Conservation (phyloP, 176 grass and related monocot genomes). For the Aegilops tauschii region DNA sequence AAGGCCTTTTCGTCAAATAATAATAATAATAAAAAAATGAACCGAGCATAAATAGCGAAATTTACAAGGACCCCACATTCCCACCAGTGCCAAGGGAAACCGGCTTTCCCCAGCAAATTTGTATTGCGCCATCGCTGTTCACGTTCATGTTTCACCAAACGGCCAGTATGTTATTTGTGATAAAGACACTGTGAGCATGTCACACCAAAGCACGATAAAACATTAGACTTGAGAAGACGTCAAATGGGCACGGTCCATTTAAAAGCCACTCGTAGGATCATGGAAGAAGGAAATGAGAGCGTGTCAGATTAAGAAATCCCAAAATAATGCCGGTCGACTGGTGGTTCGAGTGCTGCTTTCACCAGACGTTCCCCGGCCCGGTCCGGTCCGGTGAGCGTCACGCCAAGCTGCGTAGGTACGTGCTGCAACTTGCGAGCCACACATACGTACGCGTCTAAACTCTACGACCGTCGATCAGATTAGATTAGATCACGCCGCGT, state of each 20-base stretch:
- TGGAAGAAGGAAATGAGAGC: neutral
- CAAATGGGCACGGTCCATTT: neutral
- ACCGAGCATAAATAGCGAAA: no score
- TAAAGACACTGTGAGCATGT: neutral
- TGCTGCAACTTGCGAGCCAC: neutral
- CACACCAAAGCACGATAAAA: neutral
- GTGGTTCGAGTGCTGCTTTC: neutral
- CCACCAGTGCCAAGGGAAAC: no score
- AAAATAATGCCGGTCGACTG: neutral
- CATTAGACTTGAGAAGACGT: no score
- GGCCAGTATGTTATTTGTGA: neutral
- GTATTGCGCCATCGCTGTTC: neutral
- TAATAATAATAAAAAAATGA: no score
- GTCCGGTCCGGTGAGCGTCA: neutral
- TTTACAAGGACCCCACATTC: no score
- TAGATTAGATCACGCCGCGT: neutral
- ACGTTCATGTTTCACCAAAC: conserved; percentile 31
- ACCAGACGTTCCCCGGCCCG: neutral
- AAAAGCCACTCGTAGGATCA: neutral
- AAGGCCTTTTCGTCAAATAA: no score
- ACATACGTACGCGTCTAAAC: neutral
- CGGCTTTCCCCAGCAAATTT: no score
- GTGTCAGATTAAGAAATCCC: neutral
- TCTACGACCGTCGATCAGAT: neutral
- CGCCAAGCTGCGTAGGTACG: neutral